A percentile compares a stretch with the other conserved stretches of the same genome.
phyloP scores from a whole-genome alignment of 2,329 filamentous ascomycete genomes.

The Penicillium sp. region DNA sequence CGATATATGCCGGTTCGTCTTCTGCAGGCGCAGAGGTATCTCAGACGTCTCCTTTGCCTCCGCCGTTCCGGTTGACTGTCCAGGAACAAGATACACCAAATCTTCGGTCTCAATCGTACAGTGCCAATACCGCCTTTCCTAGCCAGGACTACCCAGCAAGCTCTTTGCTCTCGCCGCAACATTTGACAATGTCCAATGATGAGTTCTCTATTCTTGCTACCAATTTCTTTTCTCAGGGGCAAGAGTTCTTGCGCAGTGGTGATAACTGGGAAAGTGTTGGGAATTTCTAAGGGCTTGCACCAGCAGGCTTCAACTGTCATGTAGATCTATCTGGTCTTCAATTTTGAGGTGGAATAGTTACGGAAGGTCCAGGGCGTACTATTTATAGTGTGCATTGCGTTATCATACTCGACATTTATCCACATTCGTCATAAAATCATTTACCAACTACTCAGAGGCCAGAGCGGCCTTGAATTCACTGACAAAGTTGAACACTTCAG shows the following conservation, averaged over 20 bases:
- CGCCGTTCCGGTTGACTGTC: constrained; percentile 34
- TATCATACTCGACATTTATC: not conserved
- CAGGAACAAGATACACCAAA: constrained; percentile 16
- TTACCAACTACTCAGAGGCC: constrained; percentile 6
- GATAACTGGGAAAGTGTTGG: constrained; percentile 33
- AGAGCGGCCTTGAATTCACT: constrained; percentile 28
- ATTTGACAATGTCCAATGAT: constrained; percentile 29
- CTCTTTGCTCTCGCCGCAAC: constrained; percentile 18
- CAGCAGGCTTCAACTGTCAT: not conserved
- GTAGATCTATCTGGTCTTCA: not conserved
- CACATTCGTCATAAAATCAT: not conserved
- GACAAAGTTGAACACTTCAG: constrained; percentile 57
- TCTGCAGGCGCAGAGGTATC: constrained; percentile 32
- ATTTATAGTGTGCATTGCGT: not conserved
- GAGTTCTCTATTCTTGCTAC: constrained; percentile 42
- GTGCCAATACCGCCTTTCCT: constrained; percentile 13
- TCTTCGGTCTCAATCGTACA: constrained; percentile 17
- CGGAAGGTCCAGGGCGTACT: not conserved
- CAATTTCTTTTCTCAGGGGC: constrained; percentile 42
- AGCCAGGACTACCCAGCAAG: constrained; percentile 12
- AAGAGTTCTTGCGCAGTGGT: constrained; percentile 34
- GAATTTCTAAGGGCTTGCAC: constrained; percentile 20
- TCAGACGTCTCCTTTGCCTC: constrained; percentile 38
- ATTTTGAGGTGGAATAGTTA: not conserved
- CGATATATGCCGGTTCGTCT: constrained; percentile 28